phyloP scores from a whole-genome alignment of 176 grass and related monocot genomes.

The Stipa capillata region DNA sequence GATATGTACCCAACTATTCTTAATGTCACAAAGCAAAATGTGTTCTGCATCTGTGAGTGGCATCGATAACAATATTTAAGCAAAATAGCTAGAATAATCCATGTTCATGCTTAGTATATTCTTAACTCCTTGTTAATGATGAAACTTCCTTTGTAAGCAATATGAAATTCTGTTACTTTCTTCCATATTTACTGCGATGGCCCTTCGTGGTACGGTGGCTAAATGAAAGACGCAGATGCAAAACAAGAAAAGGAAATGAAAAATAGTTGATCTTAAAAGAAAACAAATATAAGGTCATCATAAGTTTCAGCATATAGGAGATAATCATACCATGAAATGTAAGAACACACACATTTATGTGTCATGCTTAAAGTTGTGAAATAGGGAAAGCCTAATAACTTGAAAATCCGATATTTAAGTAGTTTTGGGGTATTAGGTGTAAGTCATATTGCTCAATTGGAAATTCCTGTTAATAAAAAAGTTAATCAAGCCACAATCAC shows the following conservation, averaged over 20 bases:
- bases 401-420: background rate
- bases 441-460: background rate
- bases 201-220: background rate
- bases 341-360: background rate
- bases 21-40: background rate
- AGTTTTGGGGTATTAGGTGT: background rate
- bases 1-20: background rate
- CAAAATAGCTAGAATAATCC: background rate
- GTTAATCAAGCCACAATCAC: background rate
- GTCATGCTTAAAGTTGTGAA: too few species aligned
- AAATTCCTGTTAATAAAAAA: background rate
- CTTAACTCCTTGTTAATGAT: background rate
- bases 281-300: background rate
- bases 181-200: background rate
- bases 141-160: background rate
- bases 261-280: background rate
- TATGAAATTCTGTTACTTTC: background rate
- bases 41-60: background rate
- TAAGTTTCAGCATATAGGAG: background rate
- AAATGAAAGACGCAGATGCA: background rate
- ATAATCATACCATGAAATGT: background rate
- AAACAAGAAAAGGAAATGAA: background rate
- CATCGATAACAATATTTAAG: background rate
- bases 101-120: background rate
- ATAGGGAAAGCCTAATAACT: background rate